phyloP scores from a whole-genome alignment of 345 rosid species.

The Sonneratia alba region DNA sequence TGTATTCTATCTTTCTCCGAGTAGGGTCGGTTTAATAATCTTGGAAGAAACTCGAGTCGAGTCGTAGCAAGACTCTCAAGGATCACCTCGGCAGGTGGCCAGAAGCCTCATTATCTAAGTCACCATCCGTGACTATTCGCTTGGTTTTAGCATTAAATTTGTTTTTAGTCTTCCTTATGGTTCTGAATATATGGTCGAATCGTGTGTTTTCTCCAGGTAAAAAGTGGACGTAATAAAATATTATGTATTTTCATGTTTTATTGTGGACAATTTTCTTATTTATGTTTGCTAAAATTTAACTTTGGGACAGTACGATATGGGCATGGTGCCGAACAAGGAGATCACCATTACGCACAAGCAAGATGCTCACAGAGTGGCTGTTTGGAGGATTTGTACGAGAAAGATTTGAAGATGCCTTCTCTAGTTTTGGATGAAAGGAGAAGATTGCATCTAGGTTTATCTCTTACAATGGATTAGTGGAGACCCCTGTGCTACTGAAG shows the following conservation, averaged over 20 bases:
- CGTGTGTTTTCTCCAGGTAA: constrained; percentile 62
- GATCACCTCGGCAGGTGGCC: too few species aligned
- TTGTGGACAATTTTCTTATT: not conserved
- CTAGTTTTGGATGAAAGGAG: constrained; percentile 72
- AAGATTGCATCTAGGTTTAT: constrained; percentile 49
- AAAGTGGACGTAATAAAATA: constrained; percentile 4
- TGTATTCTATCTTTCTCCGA: too few species aligned
- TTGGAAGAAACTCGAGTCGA: too few species aligned
- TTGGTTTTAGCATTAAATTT: too few species aligned
- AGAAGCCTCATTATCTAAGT: too few species aligned
- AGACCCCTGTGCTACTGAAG: constrained; percentile 81
- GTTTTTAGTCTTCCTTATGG: too few species aligned
- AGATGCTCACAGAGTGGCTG: constrained; percentile 42
- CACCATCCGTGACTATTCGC: too few species aligned
- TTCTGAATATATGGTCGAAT: too few species aligned
- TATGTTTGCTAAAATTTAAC: not conserved
- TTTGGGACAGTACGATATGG: constrained; percentile 32
- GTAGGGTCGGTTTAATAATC: too few species aligned
- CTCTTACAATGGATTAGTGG: constrained; percentile 73
- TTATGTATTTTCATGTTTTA: not conserved
- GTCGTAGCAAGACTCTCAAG: too few species aligned
- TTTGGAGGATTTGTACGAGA: constrained; percentile 46
- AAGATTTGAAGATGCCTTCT: constrained; percentile 73
- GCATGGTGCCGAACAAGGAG: constrained; percentile 38
- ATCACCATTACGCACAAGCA: constrained; percentile 38